phyloP scores from a whole-genome alignment of 768 basidiomycete genomes.

The Rhizopogon vulgaris region DNA sequence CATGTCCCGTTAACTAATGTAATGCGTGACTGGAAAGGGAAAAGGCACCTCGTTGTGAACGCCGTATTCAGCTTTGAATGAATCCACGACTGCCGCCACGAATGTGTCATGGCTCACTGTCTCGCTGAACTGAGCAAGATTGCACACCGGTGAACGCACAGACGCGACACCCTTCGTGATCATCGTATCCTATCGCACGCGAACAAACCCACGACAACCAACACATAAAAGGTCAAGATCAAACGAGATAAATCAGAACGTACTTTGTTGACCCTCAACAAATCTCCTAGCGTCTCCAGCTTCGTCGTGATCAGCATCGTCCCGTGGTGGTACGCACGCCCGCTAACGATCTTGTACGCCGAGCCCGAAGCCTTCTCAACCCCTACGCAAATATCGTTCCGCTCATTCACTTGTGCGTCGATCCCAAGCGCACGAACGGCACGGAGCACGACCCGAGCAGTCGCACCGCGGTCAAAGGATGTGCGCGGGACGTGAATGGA shows the following conservation, averaged over 20 bases:
- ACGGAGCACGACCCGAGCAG: constrained; percentile 68
- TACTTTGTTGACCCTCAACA: constrained; percentile 66
- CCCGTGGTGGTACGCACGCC: constrained; percentile 93
- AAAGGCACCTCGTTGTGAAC: constrained; percentile 28
- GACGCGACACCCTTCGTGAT: constrained; percentile 83
- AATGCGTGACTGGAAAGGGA: background rate
- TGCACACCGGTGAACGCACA: constrained; percentile 89
- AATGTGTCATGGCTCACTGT: constrained; percentile 64
- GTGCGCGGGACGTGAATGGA: constrained; percentile 84
- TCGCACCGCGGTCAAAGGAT: constrained; percentile 73
- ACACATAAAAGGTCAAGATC: too few species aligned
- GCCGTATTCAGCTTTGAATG: constrained; percentile 60
- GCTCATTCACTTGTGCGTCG: constrained; percentile 74
- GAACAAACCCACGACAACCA: background rate
- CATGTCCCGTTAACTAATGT: background rate
- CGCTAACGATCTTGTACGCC: constrained; percentile 91
- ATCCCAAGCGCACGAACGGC: constrained; percentile 76
- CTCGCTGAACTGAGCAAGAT: constrained; percentile 53
- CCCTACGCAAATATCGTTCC: constrained; percentile 88
- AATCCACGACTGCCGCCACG: constrained; percentile 55
- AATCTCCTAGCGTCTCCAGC: constrained; percentile 63
- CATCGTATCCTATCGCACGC: constrained; percentile 59
- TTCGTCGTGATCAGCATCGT: constrained; percentile 93
- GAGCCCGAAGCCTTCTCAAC: constrained; percentile 93
- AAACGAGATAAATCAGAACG: constrained; percentile 5